Conservation (phyloP, 164 flowering plant genomes). For the Chimonanthus salicifolius region DNA sequence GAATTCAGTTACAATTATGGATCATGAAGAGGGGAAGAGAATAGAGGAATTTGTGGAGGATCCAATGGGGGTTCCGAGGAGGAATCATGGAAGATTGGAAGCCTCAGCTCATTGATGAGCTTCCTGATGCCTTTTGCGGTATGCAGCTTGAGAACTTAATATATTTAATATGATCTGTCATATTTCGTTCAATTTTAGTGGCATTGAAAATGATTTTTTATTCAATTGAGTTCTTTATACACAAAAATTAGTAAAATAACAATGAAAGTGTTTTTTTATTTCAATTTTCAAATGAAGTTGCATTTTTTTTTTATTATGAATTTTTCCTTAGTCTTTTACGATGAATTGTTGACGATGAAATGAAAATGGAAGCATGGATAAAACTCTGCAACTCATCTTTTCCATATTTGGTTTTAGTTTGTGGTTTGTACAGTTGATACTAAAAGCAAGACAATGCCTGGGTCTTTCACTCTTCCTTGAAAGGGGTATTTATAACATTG, state of each 20-base stretch:
- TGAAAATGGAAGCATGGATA: no score
- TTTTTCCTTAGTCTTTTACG: not conserved
- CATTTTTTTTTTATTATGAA: no score
- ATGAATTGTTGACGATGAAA: not conserved
- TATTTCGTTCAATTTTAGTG: not conserved
- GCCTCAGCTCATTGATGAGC: constrained; percentile 58
- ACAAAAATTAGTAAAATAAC: no score
- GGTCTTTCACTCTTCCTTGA: no score
- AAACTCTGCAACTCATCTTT: no score
- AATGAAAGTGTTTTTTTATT: no score
- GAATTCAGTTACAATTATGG: constrained; percentile 56
- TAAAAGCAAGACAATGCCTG: no score
- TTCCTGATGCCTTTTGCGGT: constrained; percentile 86
- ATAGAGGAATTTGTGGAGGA: constrained; percentile 61
- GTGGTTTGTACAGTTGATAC: no score
- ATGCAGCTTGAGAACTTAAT: constrained; percentile 8
- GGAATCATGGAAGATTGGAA: constrained; percentile 61
- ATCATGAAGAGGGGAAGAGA: constrained; percentile 42
- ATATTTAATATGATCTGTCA: not conserved
- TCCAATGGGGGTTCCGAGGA: constrained; percentile 62
- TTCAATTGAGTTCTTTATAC: no score
- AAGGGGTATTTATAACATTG: no score
- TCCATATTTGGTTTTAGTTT: no score
- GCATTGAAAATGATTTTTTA: not conserved
- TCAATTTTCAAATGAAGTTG: not conserved